phyloP scores from a whole-genome alignment of 2,329 filamentous ascomycete genomes.

The Trichoderma sp. region DNA sequence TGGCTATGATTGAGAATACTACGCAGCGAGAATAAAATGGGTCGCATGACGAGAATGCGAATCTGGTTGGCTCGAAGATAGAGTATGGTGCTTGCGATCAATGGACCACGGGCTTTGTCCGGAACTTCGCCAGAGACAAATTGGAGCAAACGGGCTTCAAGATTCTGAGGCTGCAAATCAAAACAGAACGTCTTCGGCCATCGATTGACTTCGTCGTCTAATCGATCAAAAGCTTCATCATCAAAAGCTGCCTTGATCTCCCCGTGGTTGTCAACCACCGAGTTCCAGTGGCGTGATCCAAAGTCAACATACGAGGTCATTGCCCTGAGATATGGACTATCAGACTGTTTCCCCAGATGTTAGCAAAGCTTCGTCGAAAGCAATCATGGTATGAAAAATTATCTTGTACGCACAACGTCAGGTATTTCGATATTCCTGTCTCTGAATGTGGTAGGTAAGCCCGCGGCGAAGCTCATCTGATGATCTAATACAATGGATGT shows the following conservation, averaged over 20 bases:
- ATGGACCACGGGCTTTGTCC: background rate
- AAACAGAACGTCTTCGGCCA: background rate
- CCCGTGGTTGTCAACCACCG: background rate
- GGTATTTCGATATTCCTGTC: background rate
- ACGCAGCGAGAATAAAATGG: background rate
- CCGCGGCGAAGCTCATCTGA: background rate
- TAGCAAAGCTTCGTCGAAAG: background rate
- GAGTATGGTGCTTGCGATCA: background rate
- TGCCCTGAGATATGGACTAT: background rate
- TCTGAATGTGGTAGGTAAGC: background rate
- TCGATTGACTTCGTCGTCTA: background rate
- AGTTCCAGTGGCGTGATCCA: background rate
- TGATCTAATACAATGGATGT: background rate
- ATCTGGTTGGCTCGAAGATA: background rate
- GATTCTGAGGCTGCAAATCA: background rate
- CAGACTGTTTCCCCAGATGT: background rate
- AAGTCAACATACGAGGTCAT: background rate
- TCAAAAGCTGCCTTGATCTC: background rate
- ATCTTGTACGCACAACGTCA: background rate
- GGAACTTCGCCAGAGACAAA: background rate
- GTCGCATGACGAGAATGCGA: background rate
- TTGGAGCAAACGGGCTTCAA: background rate
- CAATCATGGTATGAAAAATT: background rate
- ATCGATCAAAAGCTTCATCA: background rate
- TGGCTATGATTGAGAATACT: background rate